Percentiles rank a stretch among this genome's conserved stretches.
Conservation (phyloP, 2,329 filamentous ascomycete genomes). For the Blumeriella jaapii region DNA sequence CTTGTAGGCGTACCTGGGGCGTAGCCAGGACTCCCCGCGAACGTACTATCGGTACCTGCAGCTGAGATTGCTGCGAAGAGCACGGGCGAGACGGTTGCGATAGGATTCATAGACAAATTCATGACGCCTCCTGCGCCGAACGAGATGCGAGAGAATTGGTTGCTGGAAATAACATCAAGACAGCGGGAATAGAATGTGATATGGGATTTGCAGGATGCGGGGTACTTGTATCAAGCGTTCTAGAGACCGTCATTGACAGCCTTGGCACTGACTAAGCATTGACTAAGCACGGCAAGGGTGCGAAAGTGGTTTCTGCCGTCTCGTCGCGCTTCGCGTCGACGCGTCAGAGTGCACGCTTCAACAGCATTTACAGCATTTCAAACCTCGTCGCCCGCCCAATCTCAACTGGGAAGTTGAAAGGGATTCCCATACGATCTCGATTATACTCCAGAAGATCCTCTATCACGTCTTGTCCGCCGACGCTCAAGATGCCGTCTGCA, state of each 20-base stretch:
- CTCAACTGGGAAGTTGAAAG: slow-evolving; percentile 8
- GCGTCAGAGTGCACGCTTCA: too few species aligned
- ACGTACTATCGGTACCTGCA: slow-evolving; percentile 14
- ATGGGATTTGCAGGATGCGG: too few species aligned
- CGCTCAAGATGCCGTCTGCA: slow-evolving; percentile 41
- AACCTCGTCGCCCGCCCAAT: too few species aligned
- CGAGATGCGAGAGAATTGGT: neutral
- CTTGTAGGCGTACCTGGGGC: slow-evolving; percentile 15
- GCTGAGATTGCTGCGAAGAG: slow-evolving; percentile 15
- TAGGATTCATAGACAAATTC: slow-evolving; percentile 9
- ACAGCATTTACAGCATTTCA: too few species aligned
- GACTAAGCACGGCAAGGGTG: too few species aligned
- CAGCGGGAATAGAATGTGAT: neutral
- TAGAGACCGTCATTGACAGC: too few species aligned
- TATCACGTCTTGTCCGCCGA: slow-evolving; percentile 29
- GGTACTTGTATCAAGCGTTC: too few species aligned
- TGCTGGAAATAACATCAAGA: neutral
- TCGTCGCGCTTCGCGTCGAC: too few species aligned
- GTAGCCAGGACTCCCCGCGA: too few species aligned
- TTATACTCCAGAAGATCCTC: slow-evolving; percentile 4
- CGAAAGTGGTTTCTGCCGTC: too few species aligned
- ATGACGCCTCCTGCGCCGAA: slow-evolving; percentile 3
- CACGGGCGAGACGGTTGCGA: slow-evolving; percentile 11
- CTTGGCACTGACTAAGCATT: too few species aligned
- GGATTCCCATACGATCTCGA: slow-evolving; percentile 17